Base-by-base conservation (phyloP, 2,329 filamentous ascomycete species). In the Coniochaeta ligniaria region DNA sequence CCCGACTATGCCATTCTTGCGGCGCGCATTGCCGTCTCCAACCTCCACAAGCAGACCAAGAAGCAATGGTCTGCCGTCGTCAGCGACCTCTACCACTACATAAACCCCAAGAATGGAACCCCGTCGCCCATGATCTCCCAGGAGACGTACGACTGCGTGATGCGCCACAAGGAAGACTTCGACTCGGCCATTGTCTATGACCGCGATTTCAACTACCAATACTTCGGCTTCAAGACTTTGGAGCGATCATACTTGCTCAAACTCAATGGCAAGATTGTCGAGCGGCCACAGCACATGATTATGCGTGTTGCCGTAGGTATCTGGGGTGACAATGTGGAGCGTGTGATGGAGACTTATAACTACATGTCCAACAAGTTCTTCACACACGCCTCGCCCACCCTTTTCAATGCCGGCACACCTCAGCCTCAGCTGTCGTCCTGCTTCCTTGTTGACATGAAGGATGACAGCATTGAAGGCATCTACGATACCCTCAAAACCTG, bases 31-130 rank as follows among this genome's bases (percentile, higher is more conserved):
- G 95, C 95, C 68, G 95, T 99, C 60, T 99, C 95, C 72, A 99
- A 99, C 81, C 89, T 99, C 62, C 95, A 99, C 88, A 99, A 99
- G 81, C 95, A 99, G 84, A 99, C 95, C 66, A 98, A 98, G 86
- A 99, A 99, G 84, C 94, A 98, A 75, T 99, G 96, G 82, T 98
- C 95, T n/a, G 83, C 91, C 57, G 95, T 99, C 62, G 85, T 99
- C 69, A 88, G 86, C 69, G 95, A 99, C 71, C 86, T 99, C 47
- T 97, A 94, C 80, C 84, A 95, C 80, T 99, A 97, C 76, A 81
- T 96, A 76, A 99, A 99, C 80, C 92, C 94, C 64, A 96, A 91
- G 80, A 99, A 96, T 76, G 79, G 81, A 64, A 88, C 83, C 67
- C 74, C 83, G 8, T 94, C 93, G 58, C 94, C 95, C 61, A 99